phyloP scores from a whole-genome alignment of 768 basidiomycete genomes.

The Crassisporium funariophilum region DNA sequence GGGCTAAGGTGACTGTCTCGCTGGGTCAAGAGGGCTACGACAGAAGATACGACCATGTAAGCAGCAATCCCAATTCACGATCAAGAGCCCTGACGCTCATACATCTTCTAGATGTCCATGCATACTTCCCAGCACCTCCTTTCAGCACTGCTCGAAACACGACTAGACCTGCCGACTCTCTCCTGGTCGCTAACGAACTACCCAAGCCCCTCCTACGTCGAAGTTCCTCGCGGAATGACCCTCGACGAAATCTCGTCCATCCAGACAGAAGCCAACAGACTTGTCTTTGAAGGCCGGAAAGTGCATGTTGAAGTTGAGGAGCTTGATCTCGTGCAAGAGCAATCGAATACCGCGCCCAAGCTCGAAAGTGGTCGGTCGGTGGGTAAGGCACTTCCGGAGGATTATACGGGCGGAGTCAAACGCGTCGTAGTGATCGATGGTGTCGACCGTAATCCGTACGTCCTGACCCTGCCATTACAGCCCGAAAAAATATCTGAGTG shows the following conservation, averaged over 20 bases:
- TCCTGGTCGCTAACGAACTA: slow-evolving; percentile 78
- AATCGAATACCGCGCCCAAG: slow-evolving; percentile 29
- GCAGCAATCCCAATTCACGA: slow-evolving; percentile 20
- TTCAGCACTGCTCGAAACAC: slow-evolving; percentile 74
- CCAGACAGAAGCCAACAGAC: slow-evolving; percentile 64
- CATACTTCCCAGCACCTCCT: slow-evolving; percentile 86
- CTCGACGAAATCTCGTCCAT: slow-evolving; percentile 59
- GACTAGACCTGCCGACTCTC: slow-evolving; percentile 66
- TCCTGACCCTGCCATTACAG: not conserved
- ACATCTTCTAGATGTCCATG: slow-evolving; percentile 64
- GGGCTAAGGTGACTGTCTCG: slow-evolving; percentile 52
- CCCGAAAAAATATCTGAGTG: slow-evolving; percentile 48
- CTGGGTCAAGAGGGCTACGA: slow-evolving; percentile 62
- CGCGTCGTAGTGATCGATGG: slow-evolving; percentile 84
- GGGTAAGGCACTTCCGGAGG: slow-evolving; percentile 63
- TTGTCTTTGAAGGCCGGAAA: slow-evolving; percentile 68
- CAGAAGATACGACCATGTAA: slow-evolving; percentile 74
- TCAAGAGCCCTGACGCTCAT: slow-evolving; percentile 1
- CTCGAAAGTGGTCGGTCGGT: slow-evolving; percentile 52
- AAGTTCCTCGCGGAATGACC: slow-evolving; percentile 70
- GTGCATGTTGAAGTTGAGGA: slow-evolving; percentile 79
- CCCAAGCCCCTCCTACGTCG: slow-evolving; percentile 75
- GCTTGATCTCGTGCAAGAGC: slow-evolving; percentile 43
- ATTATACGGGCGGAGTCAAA: slow-evolving; percentile 77
- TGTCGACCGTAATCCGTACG: slow-evolving; percentile 79